Evolutionary conservation across 805 yeast genomes (phyloP).

Genomic region (Yarrowia sp.): DNA sequence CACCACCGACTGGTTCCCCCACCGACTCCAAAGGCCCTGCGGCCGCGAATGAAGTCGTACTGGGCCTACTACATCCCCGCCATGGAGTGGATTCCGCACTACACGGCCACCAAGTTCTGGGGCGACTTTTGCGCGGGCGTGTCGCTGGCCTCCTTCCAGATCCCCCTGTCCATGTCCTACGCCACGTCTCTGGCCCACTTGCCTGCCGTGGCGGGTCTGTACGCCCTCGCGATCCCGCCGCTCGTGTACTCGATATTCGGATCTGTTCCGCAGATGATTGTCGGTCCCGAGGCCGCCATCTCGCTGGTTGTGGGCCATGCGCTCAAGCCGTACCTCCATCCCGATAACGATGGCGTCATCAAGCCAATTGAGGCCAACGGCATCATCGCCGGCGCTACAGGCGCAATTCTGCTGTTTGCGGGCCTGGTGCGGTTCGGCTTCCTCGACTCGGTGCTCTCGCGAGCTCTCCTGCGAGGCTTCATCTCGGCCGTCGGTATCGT

Average conservation of each 20-base stretch:
- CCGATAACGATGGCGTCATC: conserved; percentile 32
- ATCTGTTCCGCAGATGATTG: conserved; percentile 83
- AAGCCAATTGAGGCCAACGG: conserved; percentile 59
- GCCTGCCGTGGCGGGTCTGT: conserved; percentile 76
- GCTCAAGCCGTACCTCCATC: conserved; percentile 54
- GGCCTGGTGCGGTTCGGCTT: conserved; percentile 86
- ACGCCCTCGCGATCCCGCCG: conserved; percentile 75
- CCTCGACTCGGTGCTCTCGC: conserved; percentile 73
- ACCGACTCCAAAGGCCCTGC: conserved; percentile 3
- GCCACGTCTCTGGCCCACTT: conserved; percentile 83
- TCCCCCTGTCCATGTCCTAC: conserved; percentile 81
- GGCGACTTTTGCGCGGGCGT: conserved; percentile 81
- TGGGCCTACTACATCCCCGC: conserved; percentile 55
- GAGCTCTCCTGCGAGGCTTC: conserved; percentile 76
- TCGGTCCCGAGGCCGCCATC: conserved; percentile 89
- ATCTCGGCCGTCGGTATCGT: conserved; percentile 81
- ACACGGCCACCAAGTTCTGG: conserved; percentile 41
- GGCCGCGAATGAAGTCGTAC: conserved; percentile 36
- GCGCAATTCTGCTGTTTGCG: conserved; percentile 64
- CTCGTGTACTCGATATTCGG: conserved; percentile 75
- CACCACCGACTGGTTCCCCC: conserved; percentile 12
- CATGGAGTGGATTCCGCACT: conserved; percentile 53
- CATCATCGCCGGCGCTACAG: conserved; percentile 70
- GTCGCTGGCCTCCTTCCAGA: conserved; percentile 84
- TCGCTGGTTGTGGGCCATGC: conserved; percentile 81